Evolutionary conservation across 192 early-diverging fungal genomes (phyloP).

Genomic region (Coemansia sp.): DNA sequence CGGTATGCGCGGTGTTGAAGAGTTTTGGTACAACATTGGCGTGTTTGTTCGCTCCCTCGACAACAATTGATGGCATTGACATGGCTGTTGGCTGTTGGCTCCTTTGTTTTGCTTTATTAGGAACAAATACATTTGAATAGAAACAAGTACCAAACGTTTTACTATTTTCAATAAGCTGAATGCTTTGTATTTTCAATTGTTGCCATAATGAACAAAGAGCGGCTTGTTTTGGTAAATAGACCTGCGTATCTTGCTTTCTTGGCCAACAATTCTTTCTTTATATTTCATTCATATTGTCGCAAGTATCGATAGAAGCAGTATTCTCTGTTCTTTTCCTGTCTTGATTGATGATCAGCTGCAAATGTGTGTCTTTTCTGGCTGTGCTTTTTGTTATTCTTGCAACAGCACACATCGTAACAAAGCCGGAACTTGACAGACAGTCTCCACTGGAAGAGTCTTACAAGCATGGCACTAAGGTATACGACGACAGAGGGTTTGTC

Average conservation of each 20-base stretch:
- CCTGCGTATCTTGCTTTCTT: background rate
- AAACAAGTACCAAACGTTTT: no score
- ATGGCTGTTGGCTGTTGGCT: background rate
- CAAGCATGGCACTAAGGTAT: background rate
- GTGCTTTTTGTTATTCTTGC: background rate
- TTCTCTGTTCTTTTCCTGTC: background rate
- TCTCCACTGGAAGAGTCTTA: background rate
- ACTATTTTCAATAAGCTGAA: no score
- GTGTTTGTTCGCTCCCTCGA: slow-evolving; percentile 17
- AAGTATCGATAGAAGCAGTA: no score
- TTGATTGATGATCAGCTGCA: background rate
- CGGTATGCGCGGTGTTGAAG: background rate
- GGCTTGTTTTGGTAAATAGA: no score
- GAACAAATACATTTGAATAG: background rate
- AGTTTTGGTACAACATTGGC: slow-evolving; percentile 16
- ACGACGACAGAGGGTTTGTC: slow-evolving; percentile 32
- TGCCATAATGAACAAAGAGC: no score
- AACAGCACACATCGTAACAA: background rate
- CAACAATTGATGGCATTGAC: background rate
- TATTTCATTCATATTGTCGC: no score
- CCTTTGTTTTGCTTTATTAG: background rate
- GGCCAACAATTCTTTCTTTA: background rate
- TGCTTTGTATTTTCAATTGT: no score
- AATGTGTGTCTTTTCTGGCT: background rate
- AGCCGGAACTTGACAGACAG: background rate